Percentiles rank a stretch among this genome's conserved stretches.
Conservation (phyloP, 1,139 yeast species). For the Blastobotrys niveus region DNA sequence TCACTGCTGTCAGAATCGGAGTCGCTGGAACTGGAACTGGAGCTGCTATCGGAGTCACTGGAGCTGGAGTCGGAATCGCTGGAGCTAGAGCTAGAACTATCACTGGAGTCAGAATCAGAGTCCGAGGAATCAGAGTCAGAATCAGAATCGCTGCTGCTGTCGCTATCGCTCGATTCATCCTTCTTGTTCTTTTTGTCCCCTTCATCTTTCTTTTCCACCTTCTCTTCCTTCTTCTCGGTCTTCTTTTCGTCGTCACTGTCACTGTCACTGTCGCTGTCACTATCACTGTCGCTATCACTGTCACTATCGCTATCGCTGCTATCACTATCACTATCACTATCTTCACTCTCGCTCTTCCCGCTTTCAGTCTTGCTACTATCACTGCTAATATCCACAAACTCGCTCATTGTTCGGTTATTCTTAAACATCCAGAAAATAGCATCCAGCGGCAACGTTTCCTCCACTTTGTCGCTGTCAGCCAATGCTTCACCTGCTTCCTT, state of each 20-base stretch:
- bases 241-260: constrained; percentile 19
- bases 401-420: constrained; percentile 24
- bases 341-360: constrained; percentile 24
- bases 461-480: constrained; percentile 15
- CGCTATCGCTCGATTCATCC: constrained; percentile 1
- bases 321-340: constrained; percentile 17
- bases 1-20: constrained; percentile 23
- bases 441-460: constrained; percentile 20
- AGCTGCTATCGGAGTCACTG: constrained; percentile 18
- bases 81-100: constrained; percentile 18
- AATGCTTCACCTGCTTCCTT: constrained; percentile 18
- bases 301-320: constrained; percentile 15
- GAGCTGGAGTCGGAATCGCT: constrained; percentile 31
- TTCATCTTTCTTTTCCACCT: background rate
- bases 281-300: constrained; percentile 21
- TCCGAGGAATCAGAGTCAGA: constrained; percentile 27
- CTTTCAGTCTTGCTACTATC: constrained; percentile 20
- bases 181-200: background rate
- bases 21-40: constrained; percentile 25
- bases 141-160: constrained; percentile 26
- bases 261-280: constrained; percentile 23
- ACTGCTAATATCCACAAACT: constrained; percentile 24
- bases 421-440: constrained; percentile 26
- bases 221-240: background rate
- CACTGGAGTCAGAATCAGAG: constrained; percentile 23